Evolutionary conservation across 306 rosid genomes (phyloP).

Genomic region (Gynostemma pentaphyllum): DNA sequence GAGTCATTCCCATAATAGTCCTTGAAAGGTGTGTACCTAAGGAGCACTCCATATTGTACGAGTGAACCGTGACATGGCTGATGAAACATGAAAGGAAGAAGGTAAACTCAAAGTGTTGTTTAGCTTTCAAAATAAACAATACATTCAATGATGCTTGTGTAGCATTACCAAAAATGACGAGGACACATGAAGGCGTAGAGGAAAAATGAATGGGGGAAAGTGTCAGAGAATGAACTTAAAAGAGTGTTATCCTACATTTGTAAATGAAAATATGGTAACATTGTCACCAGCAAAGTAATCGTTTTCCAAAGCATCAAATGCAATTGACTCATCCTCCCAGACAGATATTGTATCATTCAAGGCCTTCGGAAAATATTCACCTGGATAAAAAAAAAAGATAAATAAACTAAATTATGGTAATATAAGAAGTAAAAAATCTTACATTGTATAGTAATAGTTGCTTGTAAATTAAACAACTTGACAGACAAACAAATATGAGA

Average conservation of each 20-base stretch:
- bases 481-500: too few relatives aligned
- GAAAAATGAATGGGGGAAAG: too few relatives aligned
- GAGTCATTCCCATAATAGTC: slow-evolving; percentile 65
- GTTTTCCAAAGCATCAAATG: slow-evolving; percentile 53
- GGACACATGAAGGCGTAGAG: too few relatives aligned
- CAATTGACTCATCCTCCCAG: slow-evolving; percentile 81
- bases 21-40: slow-evolving; percentile 59
- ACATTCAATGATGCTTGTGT: too few relatives aligned
- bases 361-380: slow-evolving; percentile 72
- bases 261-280: slow-evolving; percentile 45
- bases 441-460: background rate
- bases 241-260: slow-evolving; percentile 52
- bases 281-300: slow-evolving; percentile 70
- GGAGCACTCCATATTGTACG: slow-evolving; percentile 42
- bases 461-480: too few relatives aligned
- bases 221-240: too few relatives aligned
- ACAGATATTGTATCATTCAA: slow-evolving; percentile 40
- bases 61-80: slow-evolving; percentile 78
- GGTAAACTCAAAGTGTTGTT: too few relatives aligned
- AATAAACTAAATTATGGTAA: too few relatives aligned
- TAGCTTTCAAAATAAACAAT: too few relatives aligned
- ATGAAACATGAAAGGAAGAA: background rate
- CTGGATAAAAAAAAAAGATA: slow-evolving; percentile 23
- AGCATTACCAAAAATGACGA: too few relatives aligned
- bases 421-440: too few relatives aligned